Evolutionary conservation across 441 rosid genomes (phyloP).

Genomic region (Theobroma grandiflorum): DNA sequence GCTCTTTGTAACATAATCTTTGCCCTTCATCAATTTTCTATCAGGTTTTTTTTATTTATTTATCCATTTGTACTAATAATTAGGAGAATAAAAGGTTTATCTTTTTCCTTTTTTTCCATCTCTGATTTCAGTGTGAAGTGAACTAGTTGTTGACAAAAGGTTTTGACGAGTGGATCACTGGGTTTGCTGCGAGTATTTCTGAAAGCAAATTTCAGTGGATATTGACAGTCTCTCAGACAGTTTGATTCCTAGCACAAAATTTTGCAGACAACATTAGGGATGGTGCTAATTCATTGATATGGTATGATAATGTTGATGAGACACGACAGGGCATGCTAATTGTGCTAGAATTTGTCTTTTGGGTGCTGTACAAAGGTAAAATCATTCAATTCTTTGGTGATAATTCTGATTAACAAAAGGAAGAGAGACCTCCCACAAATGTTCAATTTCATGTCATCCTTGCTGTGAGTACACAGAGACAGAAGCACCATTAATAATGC

Average conservation of each 20-base stretch:
- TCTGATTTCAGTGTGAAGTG: background rate
- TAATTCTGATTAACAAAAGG: conserved; percentile 12
- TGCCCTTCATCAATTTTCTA: background rate
- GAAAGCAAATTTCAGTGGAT: background rate
- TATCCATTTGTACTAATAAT: background rate
- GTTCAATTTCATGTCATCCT: background rate
- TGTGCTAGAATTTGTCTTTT: conserved; percentile 27
- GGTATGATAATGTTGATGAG: background rate
- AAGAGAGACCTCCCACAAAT: conserved; percentile 21
- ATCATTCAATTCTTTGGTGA: conserved; percentile 24
- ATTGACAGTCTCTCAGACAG: background rate
- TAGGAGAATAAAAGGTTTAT: background rate
- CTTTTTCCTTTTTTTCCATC: background rate
- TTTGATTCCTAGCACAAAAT: background rate
- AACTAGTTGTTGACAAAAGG: background rate
- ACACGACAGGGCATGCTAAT: conserved; percentile 33
- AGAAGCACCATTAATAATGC: background rate
- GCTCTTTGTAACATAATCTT: background rate
- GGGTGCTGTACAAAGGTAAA: background rate
- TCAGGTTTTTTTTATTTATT: background rate
- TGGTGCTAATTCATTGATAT: too few relatives aligned
- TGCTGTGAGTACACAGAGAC: conserved; percentile 21
- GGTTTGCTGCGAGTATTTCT: background rate
- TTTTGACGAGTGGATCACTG: background rate
- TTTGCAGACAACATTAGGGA: too few relatives aligned